Base-by-base conservation (phyloP, 495 filamentous ascomycete genomes). In the Hamigera avellanea region DNA sequence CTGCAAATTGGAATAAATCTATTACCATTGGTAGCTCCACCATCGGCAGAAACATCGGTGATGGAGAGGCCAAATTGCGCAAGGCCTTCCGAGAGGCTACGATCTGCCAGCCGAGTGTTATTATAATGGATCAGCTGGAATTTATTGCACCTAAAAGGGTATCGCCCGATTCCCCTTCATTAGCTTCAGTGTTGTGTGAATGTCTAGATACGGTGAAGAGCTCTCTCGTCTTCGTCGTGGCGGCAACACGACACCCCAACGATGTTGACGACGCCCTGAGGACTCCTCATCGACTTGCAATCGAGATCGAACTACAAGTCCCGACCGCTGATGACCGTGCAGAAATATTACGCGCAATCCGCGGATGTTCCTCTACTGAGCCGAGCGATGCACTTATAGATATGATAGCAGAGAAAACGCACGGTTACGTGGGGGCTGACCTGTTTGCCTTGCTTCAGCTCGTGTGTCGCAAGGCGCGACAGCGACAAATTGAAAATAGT, bases 71-170 rank as follows among this genome's bases (percentile, higher is more conserved):
- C 14, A 66, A 70, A n/a, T 61, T 94, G 21, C 67, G 76, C 33
- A 74, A 75, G 36, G 54, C 71, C 0, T 94, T 98, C 53, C 69
- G 75, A 27, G 75, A 81, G 39, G 89, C 91, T 8, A 59, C 62
- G 32, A 66, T 69, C 5, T 66, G 69, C 40, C 78, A 87, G 52
- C 87, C 91, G 1, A 86, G 85, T 44, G 70, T 91, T 4, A 69
- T 98, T 19, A 61, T 93, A 10, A 80, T 95, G 26, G 87, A 95
- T 52, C 69, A 86, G 39, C 57, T 95, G 19, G 83, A 94, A 34
- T 67, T 66, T 35, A 59, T 95, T 17, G 81, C 84, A 32, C 74
- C 75, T 10, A 86, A 80, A 34, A 55, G 62, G 39, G 54, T 58
- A 3, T 49, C 58, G n/a, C 18, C 56, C 4, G 60, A 71, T 8